phyloP scores from a whole-genome alignment of 2,329 filamentous ascomycete species.

The Fusarium mundagurra region DNA sequence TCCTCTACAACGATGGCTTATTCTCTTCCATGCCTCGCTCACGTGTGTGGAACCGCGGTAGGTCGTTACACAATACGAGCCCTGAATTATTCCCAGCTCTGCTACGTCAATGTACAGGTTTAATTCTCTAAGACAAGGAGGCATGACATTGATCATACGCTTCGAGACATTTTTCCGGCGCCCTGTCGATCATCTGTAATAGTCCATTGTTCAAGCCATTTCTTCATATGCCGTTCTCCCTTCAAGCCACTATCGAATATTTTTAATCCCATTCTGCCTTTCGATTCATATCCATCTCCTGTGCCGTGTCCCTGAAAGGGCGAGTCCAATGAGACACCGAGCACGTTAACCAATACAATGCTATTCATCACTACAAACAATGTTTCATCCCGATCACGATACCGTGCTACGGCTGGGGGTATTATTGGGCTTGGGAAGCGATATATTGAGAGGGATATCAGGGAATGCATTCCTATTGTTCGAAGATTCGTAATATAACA shows the following conservation, averaged over 20 bases:
- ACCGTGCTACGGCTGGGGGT: no score
- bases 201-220: neutral
- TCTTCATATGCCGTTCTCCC: neutral
- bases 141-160: neutral
- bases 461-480: neutral
- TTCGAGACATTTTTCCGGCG: neutral
- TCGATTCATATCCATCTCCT: neutral
- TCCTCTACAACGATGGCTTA: no score
- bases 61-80: accelerated
- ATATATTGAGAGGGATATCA: neutral
- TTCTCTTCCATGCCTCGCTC: neutral
- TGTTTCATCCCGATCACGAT: neutral
- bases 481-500: neutral
- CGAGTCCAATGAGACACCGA: neutral
- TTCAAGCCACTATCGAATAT: neutral
- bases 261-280: neutral
- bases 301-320: neutral
- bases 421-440: neutral
- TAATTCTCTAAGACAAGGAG: no score
- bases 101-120: accelerated
- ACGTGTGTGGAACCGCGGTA: accelerated
- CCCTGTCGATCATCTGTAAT: neutral
- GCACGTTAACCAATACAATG: neutral
- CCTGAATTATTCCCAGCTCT: neutral
- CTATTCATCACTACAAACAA: neutral